Evolutionary conservation across 2,329 filamentous ascomycete species (phyloP).

Genomic region (Helminthosporium solani): DNA sequence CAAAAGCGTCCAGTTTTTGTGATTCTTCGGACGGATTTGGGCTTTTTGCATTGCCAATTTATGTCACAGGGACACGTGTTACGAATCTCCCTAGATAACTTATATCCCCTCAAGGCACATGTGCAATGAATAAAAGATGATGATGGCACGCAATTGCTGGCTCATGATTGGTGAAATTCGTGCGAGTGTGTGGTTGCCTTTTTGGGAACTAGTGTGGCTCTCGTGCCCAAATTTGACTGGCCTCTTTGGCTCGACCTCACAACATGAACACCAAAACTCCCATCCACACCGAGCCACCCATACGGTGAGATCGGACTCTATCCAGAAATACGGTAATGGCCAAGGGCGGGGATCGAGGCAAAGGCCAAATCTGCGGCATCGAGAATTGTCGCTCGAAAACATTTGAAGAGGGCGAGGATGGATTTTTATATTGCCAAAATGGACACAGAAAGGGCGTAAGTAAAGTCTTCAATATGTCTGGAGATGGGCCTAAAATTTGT

Average conservation of each 20-base stretch:
- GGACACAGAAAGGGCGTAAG: conserved; percentile 76
- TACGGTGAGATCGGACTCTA: background rate
- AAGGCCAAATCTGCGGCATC: conserved; percentile 50
- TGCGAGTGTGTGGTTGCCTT: conserved; percentile 22
- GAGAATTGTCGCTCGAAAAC: conserved; percentile 70
- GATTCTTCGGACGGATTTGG: conserved; percentile 41
- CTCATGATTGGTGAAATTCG: conserved; percentile 22
- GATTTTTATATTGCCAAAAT: conserved; percentile 74
- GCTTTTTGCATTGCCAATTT: conserved; percentile 39
- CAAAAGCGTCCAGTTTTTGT: conserved; percentile 36
- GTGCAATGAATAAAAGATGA: conserved; percentile 37
- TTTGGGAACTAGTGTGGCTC: conserved; percentile 13
- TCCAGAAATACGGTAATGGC: background rate
- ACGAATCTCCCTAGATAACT: conserved; percentile 37
- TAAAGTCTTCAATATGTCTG: conserved; percentile 1
- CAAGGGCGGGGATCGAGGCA: conserved; percentile 11
- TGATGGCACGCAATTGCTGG: conserved; percentile 31
- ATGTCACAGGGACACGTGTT: conserved; percentile 38
- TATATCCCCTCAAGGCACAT: conserved; percentile 31
- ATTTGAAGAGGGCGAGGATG: conserved; percentile 68
- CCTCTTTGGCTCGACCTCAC: background rate
- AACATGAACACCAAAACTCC: background rate
- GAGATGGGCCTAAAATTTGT: conserved; percentile 4
- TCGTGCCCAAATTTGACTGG: conserved; percentile 8
- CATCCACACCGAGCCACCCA: background rate